Evolutionary conservation across 164 flowering plant genomes (phyloP).

Genomic region (Stephania yunnanensis): DNA sequence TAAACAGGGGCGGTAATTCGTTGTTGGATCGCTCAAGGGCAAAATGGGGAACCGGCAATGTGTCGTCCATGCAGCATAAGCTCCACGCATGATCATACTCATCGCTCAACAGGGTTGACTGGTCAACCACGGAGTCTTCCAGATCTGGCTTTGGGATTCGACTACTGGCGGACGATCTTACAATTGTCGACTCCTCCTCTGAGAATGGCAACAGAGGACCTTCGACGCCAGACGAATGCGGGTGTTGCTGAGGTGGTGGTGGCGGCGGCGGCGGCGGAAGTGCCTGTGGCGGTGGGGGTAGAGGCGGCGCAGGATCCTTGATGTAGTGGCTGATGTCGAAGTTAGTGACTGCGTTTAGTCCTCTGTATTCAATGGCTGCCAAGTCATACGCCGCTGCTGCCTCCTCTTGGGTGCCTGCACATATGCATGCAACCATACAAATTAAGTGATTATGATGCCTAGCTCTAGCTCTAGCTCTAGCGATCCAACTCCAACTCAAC

Average conservation of each 20-base stretch:
- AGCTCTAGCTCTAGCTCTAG: background rate
- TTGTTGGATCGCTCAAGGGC: slow-evolving; percentile 24
- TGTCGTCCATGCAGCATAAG: slow-evolving; percentile 6
- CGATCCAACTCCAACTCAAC: background rate
- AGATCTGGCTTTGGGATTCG: background rate
- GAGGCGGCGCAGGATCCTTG: background rate
- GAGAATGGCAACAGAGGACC: too few relatives aligned
- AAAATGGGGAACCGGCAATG: slow-evolving; percentile 25
- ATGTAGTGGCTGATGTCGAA: slow-evolving; percentile 29
- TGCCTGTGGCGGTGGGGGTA: background rate
- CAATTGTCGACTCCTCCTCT: background rate
- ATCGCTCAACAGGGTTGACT: slow-evolving; percentile 18
- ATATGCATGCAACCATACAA: background rate
- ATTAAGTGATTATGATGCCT: too few relatives aligned
- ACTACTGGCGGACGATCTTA: too few relatives aligned
- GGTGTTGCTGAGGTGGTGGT: too few relatives aligned
- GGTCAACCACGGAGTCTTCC: slow-evolving; percentile 1
- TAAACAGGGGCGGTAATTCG: slow-evolving; percentile 37
- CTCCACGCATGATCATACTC: slow-evolving; percentile 24
- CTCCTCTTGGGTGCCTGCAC: slow-evolving; percentile 32
- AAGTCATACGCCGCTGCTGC: slow-evolving; percentile 35
- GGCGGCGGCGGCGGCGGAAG: too few relatives aligned
- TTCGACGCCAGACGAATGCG: too few relatives aligned
- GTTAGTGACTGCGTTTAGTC: slow-evolving; percentile 33
- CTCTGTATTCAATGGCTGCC: slow-evolving; percentile 35